Base-by-base conservation (phyloP, 768 basidiomycete species). In the Dentipellis fragilis region DNA sequence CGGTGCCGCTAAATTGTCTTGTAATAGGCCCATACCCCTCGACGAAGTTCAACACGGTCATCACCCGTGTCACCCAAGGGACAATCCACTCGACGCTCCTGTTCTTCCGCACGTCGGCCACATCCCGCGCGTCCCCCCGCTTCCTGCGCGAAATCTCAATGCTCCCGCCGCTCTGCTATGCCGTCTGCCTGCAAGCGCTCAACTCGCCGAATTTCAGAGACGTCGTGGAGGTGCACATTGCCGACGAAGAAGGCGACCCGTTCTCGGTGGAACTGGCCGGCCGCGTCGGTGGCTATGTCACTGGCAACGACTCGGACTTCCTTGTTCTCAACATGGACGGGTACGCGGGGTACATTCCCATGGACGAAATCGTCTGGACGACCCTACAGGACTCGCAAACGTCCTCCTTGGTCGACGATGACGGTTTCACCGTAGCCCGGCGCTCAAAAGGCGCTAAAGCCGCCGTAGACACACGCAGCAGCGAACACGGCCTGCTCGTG, bases 181-280 rank as follows among this genome's bases (percentile, higher is more conserved):
- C 73, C 8, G 73, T 80, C 2, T 87, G 83, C 61, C 64, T 89
- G 1, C 71, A 80, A 48, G 78, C 80, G 9, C 68, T 92, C 2
- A 63, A 72, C 46, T 60, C 68, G n/a, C 55, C 29, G 10, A 8
- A 22, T 10, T n/a, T 68, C 46, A 56, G 59, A 1, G 48, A 54
- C 49, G 38, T 52, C n/a, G 52, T 89, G 17, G 71, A 81, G 40
- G 61, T 89, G 7, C 80, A 85, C 66, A 84, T 84, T 58, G 88
- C 89, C 6, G 88, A 91, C 61, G 84, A 84, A 67, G 89, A 92
- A 67, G 87, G 80, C 10, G 89, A 91, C 66, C 86, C 87, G 2
- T 89, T 81, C 62, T 83, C 85, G n/a, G 89, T 92, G 6, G 89
- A 89, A 61, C 74, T 93, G 8, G 90, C 90, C 10, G 89, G 81